These are phyloP conservation scores for Cyamopsis tetragonoloba DNA, from an alignment of 306 rosid species.

Conservation along the genomic window DNA sequence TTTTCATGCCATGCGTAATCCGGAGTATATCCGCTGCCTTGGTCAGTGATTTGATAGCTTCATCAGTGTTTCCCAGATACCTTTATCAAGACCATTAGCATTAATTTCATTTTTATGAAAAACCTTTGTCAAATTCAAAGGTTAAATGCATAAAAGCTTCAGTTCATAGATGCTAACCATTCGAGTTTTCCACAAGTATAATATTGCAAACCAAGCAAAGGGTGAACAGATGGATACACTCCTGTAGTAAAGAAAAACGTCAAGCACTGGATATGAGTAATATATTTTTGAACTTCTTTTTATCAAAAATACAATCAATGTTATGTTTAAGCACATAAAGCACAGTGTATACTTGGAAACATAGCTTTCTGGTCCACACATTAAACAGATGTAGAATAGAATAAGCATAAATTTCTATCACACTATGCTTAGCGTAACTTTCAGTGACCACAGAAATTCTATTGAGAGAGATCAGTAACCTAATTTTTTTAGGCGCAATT, in stretches of 20 bases:
- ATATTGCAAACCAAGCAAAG: constrained; percentile 84
- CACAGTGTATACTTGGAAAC: not conserved
- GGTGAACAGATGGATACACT: constrained; percentile 73
- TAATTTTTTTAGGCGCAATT: not conserved
- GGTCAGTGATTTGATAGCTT: constrained; percentile 59
- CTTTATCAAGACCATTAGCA: constrained; percentile 38
- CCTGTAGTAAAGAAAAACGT: constrained; percentile 43
- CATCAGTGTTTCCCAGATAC: constrained; percentile 61
- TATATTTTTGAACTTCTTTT: not conserved
- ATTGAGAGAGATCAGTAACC: not conserved
- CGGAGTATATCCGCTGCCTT: constrained; percentile 66
- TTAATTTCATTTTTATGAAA: no score
- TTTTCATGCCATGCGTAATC: constrained; percentile 76
- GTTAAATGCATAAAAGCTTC: constrained; percentile 10
- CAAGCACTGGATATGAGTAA: constrained; percentile 22
- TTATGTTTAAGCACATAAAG: not conserved
- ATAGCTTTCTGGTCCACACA: not conserved
- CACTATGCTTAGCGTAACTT: not conserved
- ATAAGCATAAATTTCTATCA: not conserved
- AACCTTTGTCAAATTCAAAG: not conserved
- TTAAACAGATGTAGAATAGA: not conserved
- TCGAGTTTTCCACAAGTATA: constrained; percentile 91
- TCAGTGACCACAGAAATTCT: not conserved
- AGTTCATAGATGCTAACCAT: constrained; percentile 56
- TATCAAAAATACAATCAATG: not conserved